Evolutionary conservation across 768 basidiomycete species (phyloP), one percentile per base, ranked within the genome.

Genomic region (Pulveroboletus sp.): DNA sequence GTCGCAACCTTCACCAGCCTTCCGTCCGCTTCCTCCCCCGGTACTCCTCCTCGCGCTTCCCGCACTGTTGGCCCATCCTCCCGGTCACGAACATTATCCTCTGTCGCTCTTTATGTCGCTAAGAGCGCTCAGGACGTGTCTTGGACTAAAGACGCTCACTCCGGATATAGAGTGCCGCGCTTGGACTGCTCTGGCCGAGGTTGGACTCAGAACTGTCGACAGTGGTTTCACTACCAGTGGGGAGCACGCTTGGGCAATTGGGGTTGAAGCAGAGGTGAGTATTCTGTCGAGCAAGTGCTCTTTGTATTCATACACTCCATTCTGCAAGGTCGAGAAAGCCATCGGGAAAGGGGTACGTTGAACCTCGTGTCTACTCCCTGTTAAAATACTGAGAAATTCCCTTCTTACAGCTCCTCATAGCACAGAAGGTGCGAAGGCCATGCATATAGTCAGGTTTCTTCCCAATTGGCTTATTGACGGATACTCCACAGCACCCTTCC

Each of bases 171-270:
- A 89, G 57, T 89, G 85, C 60, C 71, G 81, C 8, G 85, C 85
- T 1, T 88, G 83, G 80, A 81, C 81, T 1, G 76, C 77, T 9
- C 56, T 89, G 0, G 86, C 81, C 0, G 88, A 90, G 64, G 58
- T 86, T 2, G 87, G 86, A 3, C 73, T 89, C 60, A 72, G 71
- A 51, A 73, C 80, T 39, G 73, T 80, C 42, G 63, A 67, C 14
- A 74, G 78, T 18, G 77, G 79, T 24, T 68, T 77, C 43, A 63
- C 65, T 40, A 57, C 62, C 31, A 56, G 41, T 24, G 67, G 66
- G 3, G 71, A 70, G 50, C 53, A 76, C 62, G 43, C 61, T 38
- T 74, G 78, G 79, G 68, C 77, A n/a, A 57, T 56, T n/a, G 79
- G 73, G 27, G 67, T 83, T 8, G 80, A 78, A 54, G 62, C 46